Base-by-base conservation (phyloP, 306 rosid species). In the Pueraria montana region DNA sequence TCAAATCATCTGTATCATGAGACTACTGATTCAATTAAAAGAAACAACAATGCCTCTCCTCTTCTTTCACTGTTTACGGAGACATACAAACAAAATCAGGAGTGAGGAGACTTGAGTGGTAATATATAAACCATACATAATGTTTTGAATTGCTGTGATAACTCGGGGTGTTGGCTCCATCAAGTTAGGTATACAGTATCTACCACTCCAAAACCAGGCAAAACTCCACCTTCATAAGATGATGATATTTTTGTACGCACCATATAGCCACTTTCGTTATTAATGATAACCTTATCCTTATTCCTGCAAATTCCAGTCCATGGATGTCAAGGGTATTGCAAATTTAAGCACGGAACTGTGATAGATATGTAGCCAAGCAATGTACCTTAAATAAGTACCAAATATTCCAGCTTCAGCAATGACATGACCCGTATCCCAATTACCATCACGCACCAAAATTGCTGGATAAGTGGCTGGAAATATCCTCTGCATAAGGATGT, bases 401-500 rank as follows among this genome's bases (percentile, higher is more conserved):
- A 72, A 96, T 27, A 94, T 83, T 52, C 98, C 99, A 14, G 94
- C 93, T 83, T 96, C 99, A 56, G 99, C 86, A 69, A 96, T 34
- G 48, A 92, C 92, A 26, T 80, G 79, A 30, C 91, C 97, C 81
- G 85, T 90, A 20, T 84, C 83, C 84, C 91, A 91, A 70, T 78
- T 68, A 70, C 99, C 99, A 55, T 89, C 87, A 24, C 96, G 91
- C 86, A 94, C 80, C 87, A 96, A 89, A 76, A 90, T 45, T 30
- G 97, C 84, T 4, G 84, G 79, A 65, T 74, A 80, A 36, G 74
- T 67, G 17, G 83, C 48, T n/a, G 99, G 97, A 87, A 96, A 94
- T 87, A 96, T 88, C 77, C 97, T 89, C 87, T 96, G 98, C 99
- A 96, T 96, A 72, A 95, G 94, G 75, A 95, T 95, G 89, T 91